Conservation (phyloP, 805 yeast genomes). For the Ogataea paradorogensis region DNA sequence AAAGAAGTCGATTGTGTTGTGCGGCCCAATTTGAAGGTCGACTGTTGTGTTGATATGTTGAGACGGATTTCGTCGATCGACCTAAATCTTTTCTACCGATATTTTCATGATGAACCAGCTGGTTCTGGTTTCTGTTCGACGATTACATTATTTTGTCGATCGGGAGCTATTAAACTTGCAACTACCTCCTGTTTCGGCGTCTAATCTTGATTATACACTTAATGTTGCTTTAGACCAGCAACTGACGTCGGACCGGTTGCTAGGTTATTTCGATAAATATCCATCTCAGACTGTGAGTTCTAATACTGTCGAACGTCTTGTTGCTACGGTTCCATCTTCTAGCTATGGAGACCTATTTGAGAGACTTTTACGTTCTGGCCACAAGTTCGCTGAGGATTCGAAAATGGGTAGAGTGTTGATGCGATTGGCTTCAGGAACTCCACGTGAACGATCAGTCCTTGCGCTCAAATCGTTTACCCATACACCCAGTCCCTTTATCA, state of each 20-base stretch:
- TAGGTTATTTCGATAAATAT: neutral
- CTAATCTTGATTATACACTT: conserved; percentile 2
- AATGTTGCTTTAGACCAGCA: conserved; percentile 1
- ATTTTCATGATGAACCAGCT: conserved; percentile 8
- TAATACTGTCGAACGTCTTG: conserved; percentile 5
- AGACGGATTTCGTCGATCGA: neutral
- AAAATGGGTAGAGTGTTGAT: conserved; percentile 7
- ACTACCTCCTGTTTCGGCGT: neutral
- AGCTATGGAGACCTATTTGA: conserved; percentile 5
- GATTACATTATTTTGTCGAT: conserved; percentile 6
- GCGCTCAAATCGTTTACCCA: neutral
- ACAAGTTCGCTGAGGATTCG: conserved; percentile 5
- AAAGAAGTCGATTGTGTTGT: neutral
- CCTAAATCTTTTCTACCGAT: conserved; percentile 1
- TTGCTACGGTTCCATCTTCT: neutral
- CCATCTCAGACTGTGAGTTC: neutral
- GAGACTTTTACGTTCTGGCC: conserved; percentile 8
- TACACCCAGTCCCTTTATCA: neutral
- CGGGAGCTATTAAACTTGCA: neutral
- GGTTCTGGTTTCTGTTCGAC: conserved; percentile 2
- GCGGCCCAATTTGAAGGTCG: too few species aligned
- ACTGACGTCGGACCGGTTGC: neutral
- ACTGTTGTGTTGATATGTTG: neutral
- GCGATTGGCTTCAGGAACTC: conserved; percentile 15
- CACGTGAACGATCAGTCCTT: neutral